Conservation (phyloP, 2,329 filamentous ascomycete species). For the Ceratocystis huliohia region DNA sequence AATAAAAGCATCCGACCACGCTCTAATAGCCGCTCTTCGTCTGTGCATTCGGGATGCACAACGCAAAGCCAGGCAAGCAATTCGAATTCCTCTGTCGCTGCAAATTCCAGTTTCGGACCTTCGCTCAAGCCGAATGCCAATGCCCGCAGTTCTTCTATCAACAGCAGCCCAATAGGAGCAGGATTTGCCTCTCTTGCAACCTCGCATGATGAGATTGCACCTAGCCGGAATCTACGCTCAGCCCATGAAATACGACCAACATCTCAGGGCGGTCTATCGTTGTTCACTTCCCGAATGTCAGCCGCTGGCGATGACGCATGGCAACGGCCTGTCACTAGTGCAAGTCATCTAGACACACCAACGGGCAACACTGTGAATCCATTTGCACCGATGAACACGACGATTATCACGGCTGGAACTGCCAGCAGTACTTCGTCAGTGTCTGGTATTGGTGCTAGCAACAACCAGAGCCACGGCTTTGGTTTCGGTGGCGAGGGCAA, state of each 20-base stretch:
- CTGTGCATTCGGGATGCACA: constrained; percentile 19
- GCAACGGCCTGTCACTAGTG: constrained; percentile 28
- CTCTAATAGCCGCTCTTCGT: constrained; percentile 17
- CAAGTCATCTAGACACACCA: constrained; percentile 23
- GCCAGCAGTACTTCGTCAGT: not conserved
- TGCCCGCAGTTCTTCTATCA: not conserved
- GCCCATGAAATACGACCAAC: constrained; percentile 18
- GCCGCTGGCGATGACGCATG: constrained; percentile 20
- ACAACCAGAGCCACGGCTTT: constrained; percentile 24
- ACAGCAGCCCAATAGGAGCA: not conserved
- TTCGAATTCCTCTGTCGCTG: not conserved
- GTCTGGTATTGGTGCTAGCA: not conserved
- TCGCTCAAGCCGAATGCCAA: constrained; percentile 12
- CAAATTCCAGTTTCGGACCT: constrained; percentile 11
- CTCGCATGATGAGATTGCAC: not conserved
- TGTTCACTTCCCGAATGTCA: constrained; percentile 18
- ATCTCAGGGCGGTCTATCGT: constrained; percentile 5
- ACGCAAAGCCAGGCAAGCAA: not conserved
- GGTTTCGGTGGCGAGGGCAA: constrained; percentile 26
- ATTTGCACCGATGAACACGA: constrained; percentile 21
- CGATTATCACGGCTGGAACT: constrained; percentile 25
- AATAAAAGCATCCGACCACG: constrained; percentile 30
- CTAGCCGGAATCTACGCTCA: constrained; percentile 14
- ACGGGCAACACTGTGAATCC: not conserved
- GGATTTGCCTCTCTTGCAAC: constrained; percentile 3